Evolutionary conservation across 2,329 filamentous ascomycete genomes (phyloP), one percentile per base, ranked within the genome.

Genomic region (Curvularia hawaiiensis): DNA sequence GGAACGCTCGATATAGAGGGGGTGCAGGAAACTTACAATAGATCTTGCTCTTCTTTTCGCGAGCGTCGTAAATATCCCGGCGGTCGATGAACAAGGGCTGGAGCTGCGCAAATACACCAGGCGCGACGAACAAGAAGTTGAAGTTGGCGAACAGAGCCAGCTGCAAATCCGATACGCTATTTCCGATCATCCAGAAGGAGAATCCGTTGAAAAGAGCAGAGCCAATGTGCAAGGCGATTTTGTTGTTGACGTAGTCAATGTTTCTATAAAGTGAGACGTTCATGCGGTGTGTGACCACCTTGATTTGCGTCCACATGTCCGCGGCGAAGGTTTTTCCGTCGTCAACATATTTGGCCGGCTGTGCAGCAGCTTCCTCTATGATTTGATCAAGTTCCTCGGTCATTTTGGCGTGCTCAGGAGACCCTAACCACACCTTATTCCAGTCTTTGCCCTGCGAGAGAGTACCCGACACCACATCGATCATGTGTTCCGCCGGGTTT

Each of bases 401-500:
- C 12, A 39, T 20, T 18, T 49, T 22, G 22, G 31, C 31, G 31
- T 49, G 33, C 33, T 49, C 31, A 39, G 31, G 31, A 26, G 46
- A 49, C 22, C 39, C 46, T 12, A 49, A 26, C 46, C 46, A 49
- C 8, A 35, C 22, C 46, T 49, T 49, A 14, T 49, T 39, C 46
- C 46, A 49, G 33, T 49, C 46, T 14, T 49, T 49, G 46, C 46
- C 46, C 26, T 28, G 31, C 4, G 46, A 35, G 14, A 49, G 33
- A 26, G 20, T 49, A 14, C 46, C 57, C 35, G 43, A 58, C 33
- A 62, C 81, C 55, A 80, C 76, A 49, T 82, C 78, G 30, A 83
- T 71, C 87, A 92, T 90, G 84, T 87, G 91, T 74, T 94, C 90
- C 18, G 90, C 90, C 4, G 90, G 90, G 76, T 94, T 95, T 26